Percentiles rank a stretch among this genome's conserved stretches.
These are phyloP conservation scores for Coix lacrymajobi DNA, from an alignment of 176 grass and related monocot species.

Conservation along the genomic window DNA sequence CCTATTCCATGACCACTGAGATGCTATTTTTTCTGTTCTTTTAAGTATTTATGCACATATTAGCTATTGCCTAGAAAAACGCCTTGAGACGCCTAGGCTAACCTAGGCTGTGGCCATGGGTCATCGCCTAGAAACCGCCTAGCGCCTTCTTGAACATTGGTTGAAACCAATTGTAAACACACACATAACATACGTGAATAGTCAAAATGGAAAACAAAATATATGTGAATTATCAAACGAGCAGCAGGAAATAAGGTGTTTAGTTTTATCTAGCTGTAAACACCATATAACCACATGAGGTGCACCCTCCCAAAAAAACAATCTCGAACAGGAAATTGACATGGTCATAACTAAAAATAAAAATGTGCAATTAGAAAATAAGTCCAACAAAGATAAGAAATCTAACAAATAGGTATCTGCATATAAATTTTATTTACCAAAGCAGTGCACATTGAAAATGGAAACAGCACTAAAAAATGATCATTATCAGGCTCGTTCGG, in stretches of 20 bases:
- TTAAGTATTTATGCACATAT: no score
- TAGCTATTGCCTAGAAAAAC: no score
- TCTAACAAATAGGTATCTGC: neutral
- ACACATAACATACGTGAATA: neutral
- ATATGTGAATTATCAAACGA: neutral
- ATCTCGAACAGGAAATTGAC: neutral
- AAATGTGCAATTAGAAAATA: neutral
- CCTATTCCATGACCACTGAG: no score
- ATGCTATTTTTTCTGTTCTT: no score
- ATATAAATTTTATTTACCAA: neutral
- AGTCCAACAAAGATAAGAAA: neutral
- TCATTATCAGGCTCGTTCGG: neutral
- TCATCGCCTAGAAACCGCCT: no score
- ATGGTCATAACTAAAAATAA: neutral
- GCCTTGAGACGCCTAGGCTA: no score
- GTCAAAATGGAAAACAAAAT: neutral
- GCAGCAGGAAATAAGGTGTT: neutral
- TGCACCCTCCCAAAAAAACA: neutral
- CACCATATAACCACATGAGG: neutral
- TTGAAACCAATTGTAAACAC: neutral
- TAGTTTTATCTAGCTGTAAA: neutral
- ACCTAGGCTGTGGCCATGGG: no score
- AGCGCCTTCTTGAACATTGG: no score
- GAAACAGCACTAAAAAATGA: neutral
- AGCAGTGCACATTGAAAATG: neutral